Evolutionary conservation across 176 grass and related monocot species (phyloP), one percentile per base, ranked within the genome.

Genomic region (Cenchrus americanus): DNA sequence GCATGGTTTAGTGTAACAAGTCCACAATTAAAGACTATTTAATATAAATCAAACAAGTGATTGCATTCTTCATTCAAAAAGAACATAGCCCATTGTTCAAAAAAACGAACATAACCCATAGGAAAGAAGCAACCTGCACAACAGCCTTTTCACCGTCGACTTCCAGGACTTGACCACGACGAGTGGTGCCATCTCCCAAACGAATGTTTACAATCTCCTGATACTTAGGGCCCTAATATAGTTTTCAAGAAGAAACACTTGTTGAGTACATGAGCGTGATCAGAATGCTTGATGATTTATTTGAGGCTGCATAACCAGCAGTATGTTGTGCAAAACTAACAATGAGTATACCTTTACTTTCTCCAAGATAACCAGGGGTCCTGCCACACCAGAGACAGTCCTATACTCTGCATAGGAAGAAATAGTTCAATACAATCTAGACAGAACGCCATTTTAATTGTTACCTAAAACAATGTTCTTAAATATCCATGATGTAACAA

Each of bases 201-300:
- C 91, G 86, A 24, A 99, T 99, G 86, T 99, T 99, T 37, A 99
- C 97, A 92, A 96, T 99, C 81, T 99, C 97, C 81, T 96, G 97
- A 73, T 89, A 99, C 78, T 96, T 99, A 7, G 97, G 97, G 23
- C 97, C 97, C 97, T 99, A 74, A 75, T 53, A 53, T 60, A 76
- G 24, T 72, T 76, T 50, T 26, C 34, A 62, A 14, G 58, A 23
- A 48, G 18, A 10, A 75, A 68, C 9, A 7, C 10, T 19, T 44
- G 69, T 12, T 81, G 14, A 59, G 22, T 81, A 23, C 48, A 76
- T n/a, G 26, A 47, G 18, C 69, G 9, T 11, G 32, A 26, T 37
- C 32, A 58, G 15, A 48, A 48, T 74, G 58, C 30, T 54, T 6
- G 23, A 42, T 67, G n/a, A 77, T 34, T 18, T 64, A 21, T 86